Base-by-base conservation (phyloP, 176 grass and related monocot species). In the Dendrocalamus sinicus region DNA sequence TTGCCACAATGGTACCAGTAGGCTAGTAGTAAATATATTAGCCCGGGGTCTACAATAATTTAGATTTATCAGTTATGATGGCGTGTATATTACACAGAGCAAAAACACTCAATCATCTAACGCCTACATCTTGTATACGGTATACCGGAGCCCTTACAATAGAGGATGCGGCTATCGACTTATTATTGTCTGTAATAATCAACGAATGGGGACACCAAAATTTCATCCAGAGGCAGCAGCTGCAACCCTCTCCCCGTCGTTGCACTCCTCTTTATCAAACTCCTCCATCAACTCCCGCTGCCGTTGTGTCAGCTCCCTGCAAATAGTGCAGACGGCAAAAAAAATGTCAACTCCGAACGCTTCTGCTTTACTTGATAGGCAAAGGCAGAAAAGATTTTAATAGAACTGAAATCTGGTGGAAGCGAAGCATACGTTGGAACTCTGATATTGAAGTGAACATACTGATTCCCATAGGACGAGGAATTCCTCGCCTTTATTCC, bases 401-500 rank as follows among this genome's bases (percentile, higher is more conserved):
- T 47, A 46, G 19, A 68, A 86, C 28, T 19, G 13, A 23, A 66
- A n/a, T 61, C 64, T 45, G 35, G 60, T 57, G 6, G 61, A 90
- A 60, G 71, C 4, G 52, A 41, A 79, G 66, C 90, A 48, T 89
- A 94, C 95, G 82, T 86, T 65, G 92, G 95, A 72, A 97, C 83
- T 78, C 84, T 90, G 62, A 97, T 80, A 41, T 88, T 91, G 86
- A 97, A 97, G 84, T 97, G 92, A 28, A 97, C 87, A 77, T 94
- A 97, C 41, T 97, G 95, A 72, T 97, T 91, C 70, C 95, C 95
- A 8, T 91, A 92, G 7, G 77, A 53, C 1, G 90, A 28, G 15
- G 90, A 92, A 47, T 88, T 92, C 70, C 76, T 94, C 3, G 79
- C 54, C 84, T 97, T 97, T 92, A 97, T 94, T 87, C 95, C 95